These are phyloP conservation scores for Backusella macrospora DNA, from an alignment of 192 early-diverging fungal species.

Conservation along the genomic window DNA sequence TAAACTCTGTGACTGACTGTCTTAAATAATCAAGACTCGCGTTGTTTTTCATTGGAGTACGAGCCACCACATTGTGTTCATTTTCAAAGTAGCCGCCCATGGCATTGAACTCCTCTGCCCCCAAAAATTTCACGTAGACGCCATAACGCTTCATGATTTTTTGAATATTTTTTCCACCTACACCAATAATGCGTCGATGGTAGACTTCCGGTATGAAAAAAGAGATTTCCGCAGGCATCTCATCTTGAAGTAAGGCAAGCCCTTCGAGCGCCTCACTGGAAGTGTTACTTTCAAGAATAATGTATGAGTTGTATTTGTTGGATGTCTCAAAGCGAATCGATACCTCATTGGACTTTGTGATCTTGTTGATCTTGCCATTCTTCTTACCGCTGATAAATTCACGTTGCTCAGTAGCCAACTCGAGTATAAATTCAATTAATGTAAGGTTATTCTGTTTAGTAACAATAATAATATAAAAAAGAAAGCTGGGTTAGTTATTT, in stretches of 20 bases:
- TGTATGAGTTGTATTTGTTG: slow-evolving; percentile 75
- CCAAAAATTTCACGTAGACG: slow-evolving; percentile 83
- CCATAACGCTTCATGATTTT: slow-evolving; percentile 84
- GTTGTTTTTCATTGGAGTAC: slow-evolving; percentile 77
- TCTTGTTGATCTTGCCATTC: slow-evolving; percentile 85
- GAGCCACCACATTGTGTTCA: slow-evolving; percentile 80
- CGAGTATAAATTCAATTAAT: slow-evolving; percentile 68
- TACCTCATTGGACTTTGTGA: slow-evolving; percentile 66
- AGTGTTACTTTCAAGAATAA: slow-evolving; percentile 61
- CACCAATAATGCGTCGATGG: slow-evolving; percentile 83
- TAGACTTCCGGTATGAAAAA: slow-evolving; percentile 78
- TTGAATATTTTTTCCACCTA: slow-evolving; percentile 83
- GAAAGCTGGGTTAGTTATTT: slow-evolving; percentile 11
- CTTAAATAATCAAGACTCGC: slow-evolving; percentile 63
- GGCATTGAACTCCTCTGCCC: slow-evolving; percentile 70
- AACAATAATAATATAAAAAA: slow-evolving; percentile 14
- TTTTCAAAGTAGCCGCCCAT: slow-evolving; percentile 81
- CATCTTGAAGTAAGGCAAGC: slow-evolving; percentile 66
- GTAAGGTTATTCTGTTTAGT: slow-evolving; percentile 45
- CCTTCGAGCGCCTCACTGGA: slow-evolving; percentile 62
- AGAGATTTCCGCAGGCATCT: slow-evolving; percentile 78
- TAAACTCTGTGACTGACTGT: slow-evolving; percentile 66
- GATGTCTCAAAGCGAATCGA: slow-evolving; percentile 64
- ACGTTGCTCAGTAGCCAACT: slow-evolving; percentile 72
- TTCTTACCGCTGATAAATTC: slow-evolving; percentile 89